phyloP scores from a whole-genome alignment of 306 rosid species.

The Lablab purpureus region DNA sequence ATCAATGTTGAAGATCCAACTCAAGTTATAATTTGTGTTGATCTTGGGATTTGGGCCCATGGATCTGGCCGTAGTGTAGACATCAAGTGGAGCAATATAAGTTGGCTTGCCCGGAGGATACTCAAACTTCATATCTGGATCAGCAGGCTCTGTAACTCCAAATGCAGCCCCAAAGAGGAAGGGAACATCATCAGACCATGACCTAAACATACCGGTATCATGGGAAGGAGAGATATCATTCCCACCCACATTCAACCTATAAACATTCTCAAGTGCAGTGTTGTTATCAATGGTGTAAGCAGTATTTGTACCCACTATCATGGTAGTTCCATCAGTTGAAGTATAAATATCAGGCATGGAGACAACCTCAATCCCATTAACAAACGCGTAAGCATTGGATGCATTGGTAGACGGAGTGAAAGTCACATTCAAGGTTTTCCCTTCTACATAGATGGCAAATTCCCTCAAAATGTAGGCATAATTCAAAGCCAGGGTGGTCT shows the following conservation, averaged over 20 bases:
- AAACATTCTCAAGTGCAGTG: slow-evolving; percentile 77
- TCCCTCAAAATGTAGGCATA: slow-evolving; percentile 68
- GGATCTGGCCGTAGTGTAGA: slow-evolving; percentile 81
- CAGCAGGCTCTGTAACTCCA: slow-evolving; percentile 70
- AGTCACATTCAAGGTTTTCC: slow-evolving; percentile 65
- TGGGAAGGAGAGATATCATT: slow-evolving; percentile 75
- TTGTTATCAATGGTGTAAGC: slow-evolving; percentile 57
- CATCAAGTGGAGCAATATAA: slow-evolving; percentile 73
- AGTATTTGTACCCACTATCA: slow-evolving; percentile 58
- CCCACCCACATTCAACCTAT: slow-evolving; percentile 88
- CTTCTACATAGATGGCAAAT: slow-evolving; percentile 67
- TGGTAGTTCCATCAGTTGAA: slow-evolving; percentile 44
- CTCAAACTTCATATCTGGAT: slow-evolving; percentile 54
- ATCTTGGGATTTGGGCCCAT: slow-evolving; percentile 73
- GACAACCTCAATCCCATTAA: slow-evolving; percentile 94
- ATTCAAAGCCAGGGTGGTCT: slow-evolving; percentile 71
- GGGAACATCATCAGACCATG: slow-evolving; percentile 74
- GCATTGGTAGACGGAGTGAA: slow-evolving; percentile 67
- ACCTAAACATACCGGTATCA: slow-evolving; percentile 88
- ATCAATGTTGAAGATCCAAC: slow-evolving; percentile 82
- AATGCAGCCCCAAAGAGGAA: slow-evolving; percentile 68
- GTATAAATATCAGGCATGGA: slow-evolving; percentile 86
- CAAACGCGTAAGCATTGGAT: slow-evolving; percentile 76
- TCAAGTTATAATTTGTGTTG: slow-evolving; percentile 78
- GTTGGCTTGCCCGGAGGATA: slow-evolving; percentile 57